phyloP scores from a whole-genome alignment of 1,139 yeast genomes.

The Candida glucosophila region DNA sequence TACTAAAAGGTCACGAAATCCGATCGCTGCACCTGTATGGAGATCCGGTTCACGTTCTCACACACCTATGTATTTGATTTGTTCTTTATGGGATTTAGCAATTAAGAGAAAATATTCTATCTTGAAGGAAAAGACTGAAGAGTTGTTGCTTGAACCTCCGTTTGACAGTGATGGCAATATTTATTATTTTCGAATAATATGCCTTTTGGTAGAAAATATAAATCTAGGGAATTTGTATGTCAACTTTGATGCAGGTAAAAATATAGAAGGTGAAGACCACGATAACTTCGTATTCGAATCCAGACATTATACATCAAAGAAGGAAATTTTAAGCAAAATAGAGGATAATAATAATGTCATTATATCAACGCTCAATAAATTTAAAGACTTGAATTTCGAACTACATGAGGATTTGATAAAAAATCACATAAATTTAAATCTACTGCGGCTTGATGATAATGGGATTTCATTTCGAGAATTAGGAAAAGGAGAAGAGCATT shows the following conservation, averaged over 20 bases:
- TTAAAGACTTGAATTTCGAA: constrained; percentile 21
- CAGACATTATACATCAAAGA: constrained; percentile 4
- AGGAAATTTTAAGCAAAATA: constrained; percentile 3
- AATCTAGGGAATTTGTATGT: too few relatives aligned
- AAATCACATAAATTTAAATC: constrained; percentile 6
- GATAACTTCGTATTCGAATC: constrained; percentile 8
- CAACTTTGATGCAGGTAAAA: constrained; percentile 4
- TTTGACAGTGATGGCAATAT: constrained; percentile 35
- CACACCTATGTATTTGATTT: constrained; percentile 29
- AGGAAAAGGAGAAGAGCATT: too few relatives aligned
- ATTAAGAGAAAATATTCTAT: constrained; percentile 16
- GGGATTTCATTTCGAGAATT: too few relatives aligned
- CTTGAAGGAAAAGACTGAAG: constrained; percentile 25
- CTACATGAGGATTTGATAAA: constrained; percentile 18
- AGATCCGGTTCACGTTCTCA: constrained; percentile 29
- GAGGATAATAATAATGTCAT: constrained; percentile 11
- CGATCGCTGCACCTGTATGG: constrained; percentile 28
- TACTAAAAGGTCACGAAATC: constrained; percentile 12
- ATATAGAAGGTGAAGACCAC: constrained; percentile 7
- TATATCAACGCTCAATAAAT: constrained; percentile 15
- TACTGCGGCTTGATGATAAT: neutral
- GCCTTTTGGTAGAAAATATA: constrained; percentile 18
- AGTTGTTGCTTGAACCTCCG: constrained; percentile 36
- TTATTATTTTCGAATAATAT: constrained; percentile 23
- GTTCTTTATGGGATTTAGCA: constrained; percentile 28